Evolutionary conservation across 768 basidiomycete species (phyloP).

Genomic region (Strobilomyces confusus): DNA sequence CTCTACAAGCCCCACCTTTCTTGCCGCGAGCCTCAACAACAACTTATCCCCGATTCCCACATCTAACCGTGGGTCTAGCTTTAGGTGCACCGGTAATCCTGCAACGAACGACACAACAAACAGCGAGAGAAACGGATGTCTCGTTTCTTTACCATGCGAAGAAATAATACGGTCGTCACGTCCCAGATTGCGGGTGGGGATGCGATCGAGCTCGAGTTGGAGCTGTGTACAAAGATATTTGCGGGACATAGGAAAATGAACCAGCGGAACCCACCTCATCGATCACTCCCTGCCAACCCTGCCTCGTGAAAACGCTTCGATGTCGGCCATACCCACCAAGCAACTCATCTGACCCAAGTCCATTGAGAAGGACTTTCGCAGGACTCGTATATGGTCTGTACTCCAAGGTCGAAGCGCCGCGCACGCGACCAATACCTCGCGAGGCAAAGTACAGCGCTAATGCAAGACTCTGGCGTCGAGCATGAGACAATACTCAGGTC

Average conservation of each 20-base stretch:
- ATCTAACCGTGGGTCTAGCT: slow-evolving; percentile 71
- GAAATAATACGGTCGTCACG: slow-evolving; percentile 94
- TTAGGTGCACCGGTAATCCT: slow-evolving; percentile 71
- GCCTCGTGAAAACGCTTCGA: slow-evolving; percentile 62
- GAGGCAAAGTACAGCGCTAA: slow-evolving; percentile 93
- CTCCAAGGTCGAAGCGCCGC: slow-evolving; percentile 32
- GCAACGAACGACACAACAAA: slow-evolving; percentile 75
- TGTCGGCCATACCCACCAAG: slow-evolving; percentile 93
- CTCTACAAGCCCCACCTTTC: slow-evolving; percentile 68
- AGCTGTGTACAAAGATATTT: slow-evolving; percentile 45
- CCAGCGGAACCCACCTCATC: slow-evolving; percentile 56
- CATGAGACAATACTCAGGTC: slow-evolving; percentile 1
- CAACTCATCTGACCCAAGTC: slow-evolving; percentile 93
- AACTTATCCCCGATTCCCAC: slow-evolving; percentile 89
- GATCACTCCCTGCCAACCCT: slow-evolving; percentile 74
- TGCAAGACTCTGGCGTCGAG: slow-evolving; percentile 68
- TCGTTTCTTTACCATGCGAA: slow-evolving; percentile 85
- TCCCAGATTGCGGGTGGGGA: slow-evolving; percentile 86
- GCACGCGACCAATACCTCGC: slow-evolving; percentile 63
- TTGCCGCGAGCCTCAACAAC: slow-evolving; percentile 68
- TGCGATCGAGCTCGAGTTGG: slow-evolving; percentile 83
- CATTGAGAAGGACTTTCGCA: slow-evolving; percentile 83
- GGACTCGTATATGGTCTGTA: slow-evolving; percentile 56
- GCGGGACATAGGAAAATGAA: neutral
- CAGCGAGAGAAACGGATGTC: slow-evolving; percentile 88